A percentile compares a stretch with the other conserved stretches of the same genome.
Conservation (phyloP, 306 rosid genomes). For the Rosa persica region DNA sequence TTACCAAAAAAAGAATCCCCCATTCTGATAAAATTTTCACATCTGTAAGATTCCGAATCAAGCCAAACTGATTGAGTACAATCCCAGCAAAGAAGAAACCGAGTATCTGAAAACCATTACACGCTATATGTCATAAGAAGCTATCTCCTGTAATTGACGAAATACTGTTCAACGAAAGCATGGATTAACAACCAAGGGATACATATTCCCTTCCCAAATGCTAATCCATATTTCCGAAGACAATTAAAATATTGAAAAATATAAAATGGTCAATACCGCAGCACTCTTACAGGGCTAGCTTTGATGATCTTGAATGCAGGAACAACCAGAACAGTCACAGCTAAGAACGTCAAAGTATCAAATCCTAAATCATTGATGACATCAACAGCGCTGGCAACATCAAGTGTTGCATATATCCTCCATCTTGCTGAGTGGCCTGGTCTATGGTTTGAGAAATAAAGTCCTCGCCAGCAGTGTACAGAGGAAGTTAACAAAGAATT, state of each 20-base stretch:
- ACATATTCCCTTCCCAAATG: neutral
- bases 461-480: constrained; percentile 31
- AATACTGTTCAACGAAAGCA: neutral
- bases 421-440: constrained; percentile 39
- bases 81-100: constrained; percentile 98
- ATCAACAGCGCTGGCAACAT: constrained; percentile 73
- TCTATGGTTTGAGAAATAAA: constrained; percentile 37
- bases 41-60: constrained; percentile 88
- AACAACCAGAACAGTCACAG: constrained; percentile 77
- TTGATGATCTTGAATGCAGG: constrained; percentile 77
- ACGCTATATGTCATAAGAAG: constrained; percentile 1
- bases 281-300: constrained; percentile 64
- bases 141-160: neutral
- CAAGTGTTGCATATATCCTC: constrained; percentile 46
- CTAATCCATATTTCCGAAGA: constrained; percentile 1
- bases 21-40: constrained; percentile 93
- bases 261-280: neutral
- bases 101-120: constrained; percentile 71
- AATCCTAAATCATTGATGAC: constrained; percentile 88
- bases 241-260: neutral
- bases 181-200: neutral
- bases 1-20: constrained; percentile 99
- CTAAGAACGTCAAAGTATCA: constrained; percentile 87
- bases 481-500: constrained; percentile 26
- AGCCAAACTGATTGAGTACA: constrained; percentile 91